Base-by-base conservation (phyloP, 2,329 filamentous ascomycete species). In the Plenodomus tracheiphilus region DNA sequence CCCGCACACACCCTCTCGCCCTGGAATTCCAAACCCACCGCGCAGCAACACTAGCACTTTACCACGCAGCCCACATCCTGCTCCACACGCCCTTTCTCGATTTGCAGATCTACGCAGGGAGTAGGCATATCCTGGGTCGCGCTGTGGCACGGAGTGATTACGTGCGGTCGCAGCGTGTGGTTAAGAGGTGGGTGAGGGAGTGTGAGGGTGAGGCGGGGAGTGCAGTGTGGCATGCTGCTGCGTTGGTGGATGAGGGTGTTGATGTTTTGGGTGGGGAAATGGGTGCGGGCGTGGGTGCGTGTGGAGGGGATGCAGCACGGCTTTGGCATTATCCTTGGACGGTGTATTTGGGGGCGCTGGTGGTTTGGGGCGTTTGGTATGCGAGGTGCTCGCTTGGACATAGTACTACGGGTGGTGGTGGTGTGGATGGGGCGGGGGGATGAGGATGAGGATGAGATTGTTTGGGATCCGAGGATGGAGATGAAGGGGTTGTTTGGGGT, bases 251-350 rank as follows among this genome's bases (percentile, higher is more conserved):
- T 11, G 78, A 81, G 20, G 78, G 79, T 0, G 74, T 79, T 8
- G 68, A 75, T 28, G 75, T 76, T 20, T 67, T 84, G 2, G 73
- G 79, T 11, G 53, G 56, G 9, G 57, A 62, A 19, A 43, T 53
- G 0, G 45, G 45, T 3, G n/a, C n/a, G n/a, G n/a, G n/a, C n/a
- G n/a, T n/a, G n/a, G n/a, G n/a, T n/a, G n/a, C n/a, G n/a, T n/a
- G 46, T 36, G 9, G 41, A 43, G n/a, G 76, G 81, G 30, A 79
- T 77, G 81, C 17, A 75, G 78, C 2, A 20, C 78, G 81, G 37
- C 69, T 81, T 0, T 85, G 85, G 60, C 82, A 85, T 58, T 81
- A 84, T 16, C 81, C 82, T 0, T 86, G 83, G 84, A 82, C 80
- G 52, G 61, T 85, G 11, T 85, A 85, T 56, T 70, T 86, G 1